These are phyloP conservation scores for Papilionanthe hybrid DNA, from an alignment of 116 monocot genomes.

Conservation along the genomic window DNA sequence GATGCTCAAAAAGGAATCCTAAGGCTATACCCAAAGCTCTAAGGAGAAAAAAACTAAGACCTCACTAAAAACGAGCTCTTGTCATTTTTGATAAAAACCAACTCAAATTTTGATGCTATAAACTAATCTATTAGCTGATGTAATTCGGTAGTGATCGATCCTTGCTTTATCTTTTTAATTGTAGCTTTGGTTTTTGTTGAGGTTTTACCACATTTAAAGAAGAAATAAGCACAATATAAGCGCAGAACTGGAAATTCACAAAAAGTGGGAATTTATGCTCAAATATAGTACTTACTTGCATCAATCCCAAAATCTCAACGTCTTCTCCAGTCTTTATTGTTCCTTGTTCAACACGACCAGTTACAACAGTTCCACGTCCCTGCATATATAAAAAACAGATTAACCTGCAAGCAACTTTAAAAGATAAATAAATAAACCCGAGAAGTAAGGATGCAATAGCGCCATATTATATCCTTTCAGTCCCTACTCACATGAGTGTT, in stretches of 20 bases:
- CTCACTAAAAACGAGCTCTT: too few relatives aligned
- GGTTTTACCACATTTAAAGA: not conserved
- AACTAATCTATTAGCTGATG: too few relatives aligned
- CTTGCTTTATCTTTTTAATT: not conserved
- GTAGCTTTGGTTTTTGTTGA: not conserved
- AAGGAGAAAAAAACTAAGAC: too few relatives aligned
- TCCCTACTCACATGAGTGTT: not conserved
- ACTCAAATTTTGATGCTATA: too few relatives aligned
- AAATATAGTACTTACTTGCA: slow-evolving; percentile 41
- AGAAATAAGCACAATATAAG: not conserved
- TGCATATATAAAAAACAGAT: slow-evolving; percentile 19
- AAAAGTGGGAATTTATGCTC: not conserved
- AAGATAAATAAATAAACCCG: not conserved
- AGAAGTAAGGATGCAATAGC: not conserved
- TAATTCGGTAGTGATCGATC: not conserved
- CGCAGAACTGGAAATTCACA: not conserved
- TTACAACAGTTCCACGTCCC: slow-evolving; percentile 99
- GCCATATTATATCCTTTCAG: not conserved
- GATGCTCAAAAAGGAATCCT: too few relatives aligned
- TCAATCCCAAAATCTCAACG: slow-evolving; percentile 90
- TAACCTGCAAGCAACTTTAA: not conserved
- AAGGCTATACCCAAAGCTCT: too few relatives aligned
- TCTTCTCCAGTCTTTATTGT: slow-evolving; percentile 92
- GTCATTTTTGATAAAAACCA: too few relatives aligned
- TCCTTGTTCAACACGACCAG: slow-evolving; percentile 92